phyloP scores from a whole-genome alignment of 2,329 filamentous ascomycete species.

The Diaporthe vaccinii region DNA sequence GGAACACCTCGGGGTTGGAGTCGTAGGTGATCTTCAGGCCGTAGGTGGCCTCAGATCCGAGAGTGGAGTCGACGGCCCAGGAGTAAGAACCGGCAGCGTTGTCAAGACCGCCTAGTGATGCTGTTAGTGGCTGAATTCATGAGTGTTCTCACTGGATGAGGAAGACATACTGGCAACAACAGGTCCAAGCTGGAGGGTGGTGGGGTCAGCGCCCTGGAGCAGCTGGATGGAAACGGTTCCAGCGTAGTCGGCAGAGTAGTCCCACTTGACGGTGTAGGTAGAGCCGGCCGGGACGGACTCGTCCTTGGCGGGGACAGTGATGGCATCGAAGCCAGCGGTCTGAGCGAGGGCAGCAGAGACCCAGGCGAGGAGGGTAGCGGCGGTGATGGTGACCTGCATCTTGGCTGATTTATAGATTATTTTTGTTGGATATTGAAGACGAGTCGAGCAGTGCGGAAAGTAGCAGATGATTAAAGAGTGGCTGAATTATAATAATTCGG shows the following conservation, averaged over 20 bases:
- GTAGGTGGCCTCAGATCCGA: conserved; percentile 65
- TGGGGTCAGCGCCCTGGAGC: conserved; percentile 63
- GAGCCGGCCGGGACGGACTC: conserved; percentile 63
- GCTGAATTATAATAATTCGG: conserved; percentile 20
- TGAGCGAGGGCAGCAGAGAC: conserved; percentile 66
- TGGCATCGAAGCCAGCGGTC: conserved; percentile 67
- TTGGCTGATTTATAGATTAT: conserved; percentile 59
- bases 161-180: conserved; percentile 65
- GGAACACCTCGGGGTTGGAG: conserved; percentile 59
- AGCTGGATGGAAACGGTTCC: conserved; percentile 66
- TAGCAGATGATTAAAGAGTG: conserved; percentile 34
- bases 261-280: conserved; percentile 67
- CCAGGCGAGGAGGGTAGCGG: conserved; percentile 65
- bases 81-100: conserved; percentile 60
- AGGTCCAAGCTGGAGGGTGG: conserved; percentile 56
- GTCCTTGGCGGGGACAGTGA: conserved; percentile 61
- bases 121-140: neutral
- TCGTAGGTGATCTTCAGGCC: conserved; percentile 69
- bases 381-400: conserved; percentile 67
- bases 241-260: conserved; percentile 55
- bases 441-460: neutral
- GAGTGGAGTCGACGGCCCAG: conserved; percentile 64
- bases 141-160: no score
- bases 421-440: conserved; percentile 24
- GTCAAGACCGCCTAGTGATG: conserved; percentile 56